These are phyloP conservation scores for Eutrema heterophyllum DNA, from an alignment of 345 rosid genomes.

Conservation along the genomic window DNA sequence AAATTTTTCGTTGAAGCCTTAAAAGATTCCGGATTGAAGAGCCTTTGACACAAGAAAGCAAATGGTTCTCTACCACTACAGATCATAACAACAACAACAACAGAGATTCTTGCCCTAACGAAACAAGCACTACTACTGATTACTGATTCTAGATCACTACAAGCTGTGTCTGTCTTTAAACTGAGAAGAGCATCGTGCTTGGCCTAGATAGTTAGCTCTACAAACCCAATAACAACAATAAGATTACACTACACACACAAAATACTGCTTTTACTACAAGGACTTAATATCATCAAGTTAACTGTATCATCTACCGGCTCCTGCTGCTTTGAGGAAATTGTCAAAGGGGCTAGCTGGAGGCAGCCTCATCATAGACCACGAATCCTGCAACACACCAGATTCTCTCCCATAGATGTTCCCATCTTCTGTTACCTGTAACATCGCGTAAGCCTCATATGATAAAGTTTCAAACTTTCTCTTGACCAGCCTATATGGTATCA, in stretches of 20 bases:
- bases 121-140: slow-evolving; percentile 6
- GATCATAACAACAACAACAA: background rate
- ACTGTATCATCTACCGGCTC: slow-evolving; percentile 33
- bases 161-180: background rate
- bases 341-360: slow-evolving; percentile 95
- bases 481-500: background rate
- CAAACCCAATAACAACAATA: slow-evolving; percentile 8
- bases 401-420: slow-evolving; percentile 18
- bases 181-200: slow-evolving; percentile 1
- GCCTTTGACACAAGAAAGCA: background rate
- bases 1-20: background rate
- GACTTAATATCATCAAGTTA: background rate
- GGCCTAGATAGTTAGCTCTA: slow-evolving; percentile 19
- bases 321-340: slow-evolving; percentile 90
- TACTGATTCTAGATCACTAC: slow-evolving; percentile 12
- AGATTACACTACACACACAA: slow-evolving; percentile 8
- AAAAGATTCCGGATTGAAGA: background rate
- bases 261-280: slow-evolving; percentile 16
- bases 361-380: slow-evolving; percentile 58
- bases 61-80: background rate
- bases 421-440: slow-evolving; percentile 25
- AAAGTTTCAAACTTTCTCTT: slow-evolving; percentile 9
- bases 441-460: background rate
- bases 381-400: slow-evolving; percentile 29
- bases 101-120: background rate